Conservation (phyloP, 495 filamentous ascomycete genomes). For the Penicillium goetzii region DNA sequence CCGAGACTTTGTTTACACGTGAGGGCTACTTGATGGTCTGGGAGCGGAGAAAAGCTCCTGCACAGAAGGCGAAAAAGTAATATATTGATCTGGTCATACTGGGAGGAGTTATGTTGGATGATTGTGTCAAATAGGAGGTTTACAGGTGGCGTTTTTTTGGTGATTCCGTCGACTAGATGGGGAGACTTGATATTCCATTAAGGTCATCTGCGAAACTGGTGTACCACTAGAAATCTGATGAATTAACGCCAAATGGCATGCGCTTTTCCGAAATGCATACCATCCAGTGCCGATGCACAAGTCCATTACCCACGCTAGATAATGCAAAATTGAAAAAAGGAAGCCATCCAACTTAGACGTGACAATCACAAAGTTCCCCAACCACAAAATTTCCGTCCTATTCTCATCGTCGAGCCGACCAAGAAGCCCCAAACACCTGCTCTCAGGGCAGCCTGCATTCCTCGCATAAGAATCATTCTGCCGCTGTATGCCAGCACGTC, state of each 20-base stretch:
- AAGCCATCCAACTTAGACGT: not conserved
- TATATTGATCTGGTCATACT: not conserved
- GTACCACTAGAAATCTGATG: conserved; percentile 16
- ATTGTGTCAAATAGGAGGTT: not conserved
- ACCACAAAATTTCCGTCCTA: conserved; percentile 50
- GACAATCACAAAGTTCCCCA: conserved; percentile 48
- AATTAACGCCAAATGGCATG: conserved; percentile 10
- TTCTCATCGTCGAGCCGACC: conserved; percentile 46
- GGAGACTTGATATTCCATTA: not conserved
- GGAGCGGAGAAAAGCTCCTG: conserved; percentile 74
- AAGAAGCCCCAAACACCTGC: conserved; percentile 50
- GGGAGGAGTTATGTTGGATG: not conserved
- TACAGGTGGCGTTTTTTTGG: not conserved
- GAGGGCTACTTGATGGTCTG: conserved; percentile 96
- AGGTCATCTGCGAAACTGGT: conserved; percentile 2
- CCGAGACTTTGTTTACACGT: conserved; percentile 85
- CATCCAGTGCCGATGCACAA: not conserved
- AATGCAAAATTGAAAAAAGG: not conserved
- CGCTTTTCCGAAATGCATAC: not conserved
- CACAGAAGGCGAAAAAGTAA: conserved; percentile 46
- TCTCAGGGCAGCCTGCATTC: conserved; percentile 49
- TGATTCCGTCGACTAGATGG: not conserved
- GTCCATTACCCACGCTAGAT: not conserved
- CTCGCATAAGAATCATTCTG: conserved; percentile 50
- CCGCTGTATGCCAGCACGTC: conserved; percentile 46